These are phyloP conservation scores for Termitomyces sp. DNA, from an alignment of 768 basidiomycete species.

Conservation along the genomic window DNA sequence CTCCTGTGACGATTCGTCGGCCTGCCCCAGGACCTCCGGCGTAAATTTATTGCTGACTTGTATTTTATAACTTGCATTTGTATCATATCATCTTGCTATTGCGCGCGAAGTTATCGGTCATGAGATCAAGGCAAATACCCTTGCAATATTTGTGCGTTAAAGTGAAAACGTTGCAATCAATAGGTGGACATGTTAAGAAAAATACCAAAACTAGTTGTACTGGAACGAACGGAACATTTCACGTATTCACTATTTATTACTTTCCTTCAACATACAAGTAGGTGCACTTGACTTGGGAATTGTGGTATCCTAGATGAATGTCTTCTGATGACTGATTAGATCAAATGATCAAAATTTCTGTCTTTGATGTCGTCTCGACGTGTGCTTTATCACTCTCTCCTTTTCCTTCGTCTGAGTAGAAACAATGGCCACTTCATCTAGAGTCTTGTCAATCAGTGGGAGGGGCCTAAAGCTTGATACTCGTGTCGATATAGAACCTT, in stretches of 20 bases:
- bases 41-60: conserved; percentile 8
- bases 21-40: conserved; percentile 11
- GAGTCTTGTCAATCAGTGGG: conserved; percentile 45
- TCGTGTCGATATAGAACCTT: conserved; percentile 68
- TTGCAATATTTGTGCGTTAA: background rate
- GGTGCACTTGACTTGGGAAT: too few relatives aligned
- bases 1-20: conserved; percentile 16
- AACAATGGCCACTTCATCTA: conserved; percentile 25
- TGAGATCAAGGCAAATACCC: background rate
- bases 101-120: background rate
- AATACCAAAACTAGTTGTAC: background rate
- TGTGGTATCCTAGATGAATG: background rate
- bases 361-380: background rate
- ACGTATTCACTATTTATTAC: too few relatives aligned
- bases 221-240: background rate
- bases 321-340: background rate
- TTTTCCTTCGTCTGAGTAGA: background rate
- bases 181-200: background rate
- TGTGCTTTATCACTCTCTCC: background rate
- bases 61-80: conserved; percentile 7
- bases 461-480: conserved; percentile 78
- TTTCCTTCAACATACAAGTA: too few relatives aligned
- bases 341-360: conserved; percentile 4
- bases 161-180: background rate
- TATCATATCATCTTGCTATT: background rate